Evolutionary conservation across 371 early-diverging fungal genomes (phyloP).

Genomic region (Chytridium lagenaria): DNA sequence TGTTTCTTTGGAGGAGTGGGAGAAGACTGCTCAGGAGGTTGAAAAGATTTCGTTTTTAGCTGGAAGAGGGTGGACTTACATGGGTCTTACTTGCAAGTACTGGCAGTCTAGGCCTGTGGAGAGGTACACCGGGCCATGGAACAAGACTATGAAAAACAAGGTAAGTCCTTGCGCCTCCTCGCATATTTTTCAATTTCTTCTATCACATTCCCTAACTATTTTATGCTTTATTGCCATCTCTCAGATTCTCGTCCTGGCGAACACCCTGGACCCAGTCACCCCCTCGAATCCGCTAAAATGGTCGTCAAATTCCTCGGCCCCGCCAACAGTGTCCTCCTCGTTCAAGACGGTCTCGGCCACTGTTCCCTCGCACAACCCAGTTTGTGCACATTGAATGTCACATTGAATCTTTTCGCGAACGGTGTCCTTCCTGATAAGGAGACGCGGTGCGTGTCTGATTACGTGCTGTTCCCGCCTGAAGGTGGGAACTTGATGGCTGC

Average conservation of each 20-base stretch:
- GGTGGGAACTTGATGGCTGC: background rate
- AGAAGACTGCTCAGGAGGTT: conserved; percentile 11
- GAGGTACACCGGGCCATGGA: conserved; percentile 50
- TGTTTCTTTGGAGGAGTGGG: conserved; percentile 27
- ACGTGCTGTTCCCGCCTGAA: conserved; percentile 15
- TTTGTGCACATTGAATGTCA: background rate
- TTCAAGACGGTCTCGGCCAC: conserved; percentile 7
- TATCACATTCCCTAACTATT: background rate
- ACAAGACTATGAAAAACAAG: conserved; percentile 34
- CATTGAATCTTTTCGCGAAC: background rate
- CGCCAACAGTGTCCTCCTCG: conserved; percentile 4
- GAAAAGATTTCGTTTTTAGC: background rate
- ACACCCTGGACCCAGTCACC: conserved; percentile 48
- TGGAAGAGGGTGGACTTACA: conserved; percentile 23
- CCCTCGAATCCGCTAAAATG: conserved; percentile 37
- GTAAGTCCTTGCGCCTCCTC: conserved; percentile 17
- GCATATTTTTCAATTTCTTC: background rate
- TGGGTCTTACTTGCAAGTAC: conserved; percentile 28
- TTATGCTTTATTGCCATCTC: background rate
- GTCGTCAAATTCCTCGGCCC: conserved; percentile 2
- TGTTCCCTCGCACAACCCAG: background rate
- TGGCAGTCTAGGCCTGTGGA: conserved; percentile 39
- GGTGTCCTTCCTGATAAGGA: background rate
- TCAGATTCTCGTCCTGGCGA: conserved; percentile 42
- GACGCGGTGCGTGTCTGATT: conserved; percentile 8